A percentile compares a stretch with the other conserved stretches of the same genome.
phyloP scores from a whole-genome alignment of 1,139 yeast genomes.

The Blastobotrys serpentis region DNA sequence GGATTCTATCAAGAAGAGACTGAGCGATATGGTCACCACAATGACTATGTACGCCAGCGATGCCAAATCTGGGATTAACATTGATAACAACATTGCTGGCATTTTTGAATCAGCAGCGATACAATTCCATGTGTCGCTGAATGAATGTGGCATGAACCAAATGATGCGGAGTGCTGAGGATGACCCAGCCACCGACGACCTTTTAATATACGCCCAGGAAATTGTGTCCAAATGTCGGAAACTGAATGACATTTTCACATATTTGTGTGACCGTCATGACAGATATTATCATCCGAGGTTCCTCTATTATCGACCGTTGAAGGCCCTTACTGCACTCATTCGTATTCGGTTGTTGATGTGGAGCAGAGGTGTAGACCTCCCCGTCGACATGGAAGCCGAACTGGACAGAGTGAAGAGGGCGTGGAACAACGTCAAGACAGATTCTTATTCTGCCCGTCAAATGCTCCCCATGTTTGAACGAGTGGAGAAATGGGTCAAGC shows the following conservation, averaged over 20 bases:
- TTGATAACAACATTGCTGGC: background rate
- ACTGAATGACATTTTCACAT: constrained; percentile 1
- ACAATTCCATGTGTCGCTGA: background rate
- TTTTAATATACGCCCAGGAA: constrained; percentile 5
- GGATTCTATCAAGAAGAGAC: constrained; percentile 1
- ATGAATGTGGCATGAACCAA: constrained; percentile 9
- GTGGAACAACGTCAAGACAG: constrained; percentile 5
- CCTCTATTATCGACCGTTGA: constrained; percentile 56
- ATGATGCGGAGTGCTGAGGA: constrained; percentile 8
- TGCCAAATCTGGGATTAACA: no score
- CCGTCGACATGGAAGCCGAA: constrained; percentile 9
- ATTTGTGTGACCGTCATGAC: constrained; percentile 1
- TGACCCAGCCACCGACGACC: constrained; percentile 2
- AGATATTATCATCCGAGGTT: constrained; percentile 44
- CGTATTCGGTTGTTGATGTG: constrained; percentile 17
- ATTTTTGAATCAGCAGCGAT: background rate
- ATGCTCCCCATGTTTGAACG: constrained; percentile 5
- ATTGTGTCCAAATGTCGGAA: constrained; percentile 8
- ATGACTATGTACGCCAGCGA: constrained; percentile 6
- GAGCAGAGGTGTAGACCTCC: constrained; percentile 11
- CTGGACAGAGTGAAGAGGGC: constrained; percentile 5
- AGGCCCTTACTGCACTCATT: constrained; percentile 45
- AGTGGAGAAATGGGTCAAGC: constrained; percentile 9
- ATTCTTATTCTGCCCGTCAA: background rate
- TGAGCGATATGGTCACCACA: background rate